These are phyloP conservation scores for Calocybe cyanea DNA, from an alignment of 768 basidiomycete species.

Conservation along the genomic window DNA sequence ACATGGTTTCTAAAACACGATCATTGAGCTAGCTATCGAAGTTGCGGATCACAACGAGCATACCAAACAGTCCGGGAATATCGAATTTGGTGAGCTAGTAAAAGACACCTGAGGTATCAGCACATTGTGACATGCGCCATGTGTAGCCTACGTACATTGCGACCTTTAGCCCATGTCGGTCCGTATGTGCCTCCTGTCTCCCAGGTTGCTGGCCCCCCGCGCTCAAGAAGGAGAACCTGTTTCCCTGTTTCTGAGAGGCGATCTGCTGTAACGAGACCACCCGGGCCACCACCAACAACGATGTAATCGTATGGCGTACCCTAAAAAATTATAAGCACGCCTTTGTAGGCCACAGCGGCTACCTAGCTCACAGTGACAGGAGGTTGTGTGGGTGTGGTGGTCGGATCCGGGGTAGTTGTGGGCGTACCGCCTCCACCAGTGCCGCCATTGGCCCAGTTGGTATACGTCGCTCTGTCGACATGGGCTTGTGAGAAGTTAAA, in stretches of 20 bases:
- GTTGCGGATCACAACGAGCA: background rate
- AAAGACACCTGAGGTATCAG: constrained; percentile 2
- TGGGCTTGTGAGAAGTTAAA: constrained; percentile 43
- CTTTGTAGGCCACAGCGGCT: too few relatives aligned
- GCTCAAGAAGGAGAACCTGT: constrained; percentile 59
- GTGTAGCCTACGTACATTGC: constrained; percentile 30
- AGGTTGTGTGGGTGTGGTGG: constrained; percentile 25
- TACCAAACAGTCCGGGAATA: constrained; percentile 54
- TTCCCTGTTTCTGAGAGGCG: constrained; percentile 59
- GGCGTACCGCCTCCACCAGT: constrained; percentile 33
- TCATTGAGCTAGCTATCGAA: background rate
- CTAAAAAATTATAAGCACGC: constrained; percentile 16
- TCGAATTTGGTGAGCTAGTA: constrained; percentile 65
- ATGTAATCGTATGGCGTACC: constrained; percentile 50
- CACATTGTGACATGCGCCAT: background rate
- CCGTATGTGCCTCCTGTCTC: constrained; percentile 57
- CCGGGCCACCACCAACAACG: constrained; percentile 56
- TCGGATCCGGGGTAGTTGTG: constrained; percentile 31
- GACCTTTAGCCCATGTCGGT: constrained; percentile 45
- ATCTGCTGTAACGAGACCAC: constrained; percentile 56
- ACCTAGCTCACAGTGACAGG: constrained; percentile 17
- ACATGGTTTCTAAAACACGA: constrained; percentile 47
- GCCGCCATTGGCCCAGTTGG: constrained; percentile 46
- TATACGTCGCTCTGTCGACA: constrained; percentile 42
- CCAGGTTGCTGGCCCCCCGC: constrained; percentile 58